Conservation (phyloP, 257 asterid genomes). For the Solanum bukasovii region DNA sequence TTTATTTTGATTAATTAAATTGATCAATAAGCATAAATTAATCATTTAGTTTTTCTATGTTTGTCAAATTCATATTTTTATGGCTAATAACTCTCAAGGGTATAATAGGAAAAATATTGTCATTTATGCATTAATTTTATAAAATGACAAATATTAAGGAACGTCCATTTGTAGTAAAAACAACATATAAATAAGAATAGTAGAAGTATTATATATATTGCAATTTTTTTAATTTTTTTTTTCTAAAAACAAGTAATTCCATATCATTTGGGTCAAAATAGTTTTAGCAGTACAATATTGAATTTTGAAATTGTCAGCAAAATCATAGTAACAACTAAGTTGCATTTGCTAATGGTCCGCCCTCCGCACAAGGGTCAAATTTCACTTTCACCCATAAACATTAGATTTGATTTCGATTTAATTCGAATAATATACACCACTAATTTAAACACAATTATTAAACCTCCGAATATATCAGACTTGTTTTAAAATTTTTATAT, state of each 20-base stretch:
- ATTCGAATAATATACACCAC: too few relatives aligned
- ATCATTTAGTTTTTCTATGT: too few relatives aligned
- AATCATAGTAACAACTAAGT: not conserved
- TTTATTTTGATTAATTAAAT: too few relatives aligned
- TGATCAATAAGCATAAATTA: too few relatives aligned
- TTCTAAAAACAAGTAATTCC: too few relatives aligned
- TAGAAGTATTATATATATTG: too few relatives aligned
- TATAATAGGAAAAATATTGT: too few relatives aligned
- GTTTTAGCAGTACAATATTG: not conserved
- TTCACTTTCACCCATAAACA: not conserved
- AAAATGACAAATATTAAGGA: too few relatives aligned
- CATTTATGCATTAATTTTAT: not conserved
- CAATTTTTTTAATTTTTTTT: not conserved
- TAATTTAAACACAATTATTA: not conserved
- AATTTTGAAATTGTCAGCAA: not conserved
- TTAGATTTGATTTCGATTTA: too few relatives aligned
- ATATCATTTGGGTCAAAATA: not conserved
- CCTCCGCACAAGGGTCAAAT: not conserved
- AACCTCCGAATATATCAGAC: not conserved
- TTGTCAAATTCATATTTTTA: not conserved
- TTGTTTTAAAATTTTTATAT: too few relatives aligned
- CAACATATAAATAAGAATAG: too few relatives aligned
- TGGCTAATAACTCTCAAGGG: not conserved
- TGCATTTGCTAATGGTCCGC: not conserved
- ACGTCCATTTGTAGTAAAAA: too few relatives aligned